Evolutionary conservation across 2,329 filamentous ascomycete genomes (phyloP).

Genomic region (Ceratocystis harringtonii): DNA sequence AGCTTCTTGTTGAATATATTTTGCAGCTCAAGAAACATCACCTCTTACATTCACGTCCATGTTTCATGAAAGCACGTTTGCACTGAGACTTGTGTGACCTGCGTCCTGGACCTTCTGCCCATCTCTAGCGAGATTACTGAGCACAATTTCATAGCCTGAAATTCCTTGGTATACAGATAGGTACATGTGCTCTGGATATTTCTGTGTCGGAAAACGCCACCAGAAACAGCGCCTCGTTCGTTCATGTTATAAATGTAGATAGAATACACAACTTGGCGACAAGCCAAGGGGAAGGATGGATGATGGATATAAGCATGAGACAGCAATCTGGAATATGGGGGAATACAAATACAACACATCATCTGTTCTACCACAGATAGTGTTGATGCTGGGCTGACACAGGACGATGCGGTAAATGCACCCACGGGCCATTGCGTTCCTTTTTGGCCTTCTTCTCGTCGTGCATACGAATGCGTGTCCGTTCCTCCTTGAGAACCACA

Average conservation of each 20-base stretch:
- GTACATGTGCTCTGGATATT: background rate
- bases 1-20: background rate
- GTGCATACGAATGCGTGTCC: constrained; percentile 67
- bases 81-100: background rate
- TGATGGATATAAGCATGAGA: background rate
- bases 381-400: constrained; percentile 76
- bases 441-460: constrained; percentile 65
- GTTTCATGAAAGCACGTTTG: background rate
- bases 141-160: constrained; percentile 5
- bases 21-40: background rate
- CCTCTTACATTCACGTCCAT: background rate
- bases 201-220: background rate
- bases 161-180: background rate
- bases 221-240: background rate
- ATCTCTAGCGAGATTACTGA: background rate
- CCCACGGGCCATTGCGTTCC: constrained; percentile 64
- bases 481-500: constrained; percentile 82
- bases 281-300: background rate
- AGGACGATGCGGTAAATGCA: constrained; percentile 72
- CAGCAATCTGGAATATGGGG: background rate
- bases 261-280: constrained; percentile 11
- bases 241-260: background rate
- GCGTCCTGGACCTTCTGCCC: background rate
- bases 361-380: constrained; percentile 63
- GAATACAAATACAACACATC: background rate